Evolutionary conservation across 352 stramenopile species (phyloP).

Genomic region (Globisporangium megalacanthum): DNA sequence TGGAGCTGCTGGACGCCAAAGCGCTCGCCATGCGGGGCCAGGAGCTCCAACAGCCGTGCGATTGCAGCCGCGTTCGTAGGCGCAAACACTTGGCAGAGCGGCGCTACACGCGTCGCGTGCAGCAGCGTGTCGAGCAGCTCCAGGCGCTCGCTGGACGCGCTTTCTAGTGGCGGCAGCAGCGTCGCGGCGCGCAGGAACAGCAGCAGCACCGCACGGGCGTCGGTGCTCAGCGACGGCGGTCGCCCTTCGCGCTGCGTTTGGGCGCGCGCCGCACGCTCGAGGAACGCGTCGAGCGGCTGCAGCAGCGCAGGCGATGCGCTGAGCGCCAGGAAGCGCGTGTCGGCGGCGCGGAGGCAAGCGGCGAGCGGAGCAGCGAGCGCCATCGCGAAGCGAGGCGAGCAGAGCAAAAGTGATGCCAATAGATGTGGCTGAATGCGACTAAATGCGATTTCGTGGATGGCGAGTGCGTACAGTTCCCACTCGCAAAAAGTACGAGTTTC

Average conservation of each 20-base stretch:
- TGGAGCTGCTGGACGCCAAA: slow-evolving; percentile 23
- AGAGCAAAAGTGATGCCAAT: too few relatives aligned
- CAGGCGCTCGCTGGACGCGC: neutral
- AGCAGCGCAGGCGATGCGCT: neutral
- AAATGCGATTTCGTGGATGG: too few relatives aligned
- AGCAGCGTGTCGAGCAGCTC: slow-evolving; percentile 25
- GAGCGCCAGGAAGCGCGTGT: slow-evolving; percentile 10
- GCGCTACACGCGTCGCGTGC: slow-evolving; percentile 46
- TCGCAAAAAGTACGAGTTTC: neutral
- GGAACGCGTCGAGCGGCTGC: slow-evolving; percentile 8
- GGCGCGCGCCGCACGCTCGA: slow-evolving; percentile 5
- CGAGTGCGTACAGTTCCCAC: too few relatives aligned
- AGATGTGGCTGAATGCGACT: too few relatives aligned
- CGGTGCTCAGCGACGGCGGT: slow-evolving; percentile 4
- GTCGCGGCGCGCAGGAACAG: slow-evolving; percentile 11
- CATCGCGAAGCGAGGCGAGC: too few relatives aligned
- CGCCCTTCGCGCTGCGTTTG: slow-evolving; percentile 9
- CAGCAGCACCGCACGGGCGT: slow-evolving; percentile 12
- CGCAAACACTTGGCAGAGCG: slow-evolving; percentile 58
- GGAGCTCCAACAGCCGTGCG: slow-evolving; percentile 19
- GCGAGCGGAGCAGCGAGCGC: neutral
- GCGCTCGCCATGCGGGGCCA: slow-evolving; percentile 12
- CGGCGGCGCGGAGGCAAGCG: slow-evolving; percentile 7
- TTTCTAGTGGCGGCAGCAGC: slow-evolving; percentile 1
- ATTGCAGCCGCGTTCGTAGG: slow-evolving; percentile 26